Percentiles rank a stretch among this genome's conserved stretches.
Conservation (phyloP, 148 eudicot species). For the Amaranthus hypochondriacus region DNA sequence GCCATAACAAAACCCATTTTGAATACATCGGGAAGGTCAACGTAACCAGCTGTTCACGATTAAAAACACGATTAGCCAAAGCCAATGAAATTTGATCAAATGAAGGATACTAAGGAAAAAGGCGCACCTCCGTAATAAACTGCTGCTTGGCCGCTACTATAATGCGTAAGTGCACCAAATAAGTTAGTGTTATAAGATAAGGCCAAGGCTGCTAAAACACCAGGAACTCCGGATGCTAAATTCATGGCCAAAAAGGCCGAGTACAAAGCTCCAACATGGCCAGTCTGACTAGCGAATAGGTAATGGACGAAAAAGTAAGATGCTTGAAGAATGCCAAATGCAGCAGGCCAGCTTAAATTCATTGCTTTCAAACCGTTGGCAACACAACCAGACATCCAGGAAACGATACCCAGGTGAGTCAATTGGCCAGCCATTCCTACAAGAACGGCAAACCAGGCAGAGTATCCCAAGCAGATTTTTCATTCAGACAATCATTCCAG, state of each 20-base stretch:
- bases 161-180: constrained; percentile 88
- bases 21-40: constrained; percentile 88
- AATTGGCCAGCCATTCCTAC: constrained; percentile 96
- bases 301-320: constrained; percentile 89
- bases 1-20: constrained; percentile 73
- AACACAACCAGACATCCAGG: constrained; percentile 87
- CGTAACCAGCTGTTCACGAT: constrained; percentile 71
- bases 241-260: constrained; percentile 92
- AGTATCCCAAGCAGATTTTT: constrained; percentile 98
- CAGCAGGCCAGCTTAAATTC: constrained; percentile 90
- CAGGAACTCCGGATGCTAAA: constrained; percentile 92
- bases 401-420: constrained; percentile 80
- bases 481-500: constrained; percentile 91
- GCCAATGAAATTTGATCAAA: not conserved
- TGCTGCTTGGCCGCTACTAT: constrained; percentile 98
- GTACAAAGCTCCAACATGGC: constrained; percentile 93
- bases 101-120: constrained; percentile 4
- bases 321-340: constrained; percentile 82
- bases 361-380: constrained; percentile 56
- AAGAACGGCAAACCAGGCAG: constrained; percentile 94
- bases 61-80: constrained; percentile 3
- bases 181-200: constrained; percentile 86
- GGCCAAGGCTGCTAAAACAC: constrained; percentile 68
- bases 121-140: constrained; percentile 85
- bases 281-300: constrained; percentile 93